phyloP scores from a whole-genome alignment of 768 basidiomycete genomes.

The Tremella fuciformis region DNA sequence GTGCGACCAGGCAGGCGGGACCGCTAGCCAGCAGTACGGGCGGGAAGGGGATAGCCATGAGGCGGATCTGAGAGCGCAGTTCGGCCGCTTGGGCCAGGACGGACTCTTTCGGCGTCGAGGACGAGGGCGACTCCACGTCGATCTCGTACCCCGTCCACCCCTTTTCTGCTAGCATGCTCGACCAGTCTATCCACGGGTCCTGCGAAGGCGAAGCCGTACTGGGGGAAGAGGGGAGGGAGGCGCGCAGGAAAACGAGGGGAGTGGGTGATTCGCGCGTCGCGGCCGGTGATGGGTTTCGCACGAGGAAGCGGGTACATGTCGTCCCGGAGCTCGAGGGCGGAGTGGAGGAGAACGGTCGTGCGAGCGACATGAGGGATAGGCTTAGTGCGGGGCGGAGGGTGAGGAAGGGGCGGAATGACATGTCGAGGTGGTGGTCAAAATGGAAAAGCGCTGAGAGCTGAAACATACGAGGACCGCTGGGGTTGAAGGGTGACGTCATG shows the following conservation, averaged over 20 bases:
- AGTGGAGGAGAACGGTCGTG: constrained; percentile 2
- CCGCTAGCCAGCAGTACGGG: constrained; percentile 45
- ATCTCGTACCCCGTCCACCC: constrained; percentile 50
- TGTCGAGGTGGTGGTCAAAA: too few relatives aligned
- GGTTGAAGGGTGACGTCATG: too few relatives aligned
- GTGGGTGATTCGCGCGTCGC: constrained; percentile 43
- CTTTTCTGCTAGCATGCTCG: constrained; percentile 47
- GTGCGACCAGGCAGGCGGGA: constrained; percentile 58
- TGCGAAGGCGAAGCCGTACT: not conserved
- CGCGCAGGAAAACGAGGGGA: constrained; percentile 39
- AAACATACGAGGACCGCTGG: too few relatives aligned
- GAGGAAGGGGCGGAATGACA: too few relatives aligned
- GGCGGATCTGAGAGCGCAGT: constrained; percentile 44
- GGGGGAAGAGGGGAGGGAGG: not conserved
- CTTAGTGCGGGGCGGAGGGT: too few relatives aligned
- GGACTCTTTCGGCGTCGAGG: not conserved
- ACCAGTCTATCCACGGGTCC: constrained; percentile 39
- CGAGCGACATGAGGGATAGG: not conserved
- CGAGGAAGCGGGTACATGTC: constrained; percentile 29
- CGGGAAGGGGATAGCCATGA: constrained; percentile 50
- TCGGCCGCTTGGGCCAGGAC: constrained; percentile 22
- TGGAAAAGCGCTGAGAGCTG: too few relatives aligned
- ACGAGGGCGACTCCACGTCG: constrained; percentile 20
- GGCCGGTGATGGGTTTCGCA: constrained; percentile 25
- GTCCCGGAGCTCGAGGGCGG: not conserved